Conservation (phyloP, 257 asterid genomes). For the Solanum microdontum region DNA sequence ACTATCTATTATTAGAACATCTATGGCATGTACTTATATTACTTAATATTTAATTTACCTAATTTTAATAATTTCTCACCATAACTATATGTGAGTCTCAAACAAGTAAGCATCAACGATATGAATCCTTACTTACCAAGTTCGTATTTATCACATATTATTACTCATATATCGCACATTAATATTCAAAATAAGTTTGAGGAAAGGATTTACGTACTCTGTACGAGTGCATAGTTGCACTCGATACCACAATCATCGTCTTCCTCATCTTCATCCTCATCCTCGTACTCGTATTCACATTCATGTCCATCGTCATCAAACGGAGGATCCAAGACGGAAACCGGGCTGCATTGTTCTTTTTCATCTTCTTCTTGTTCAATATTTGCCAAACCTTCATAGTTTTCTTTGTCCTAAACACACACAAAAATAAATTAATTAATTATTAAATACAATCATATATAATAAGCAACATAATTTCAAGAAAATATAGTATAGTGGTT, state of each 20-base stretch:
- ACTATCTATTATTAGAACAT: not conserved
- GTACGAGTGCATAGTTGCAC: slow-evolving; percentile 59
- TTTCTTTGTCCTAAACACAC: slow-evolving; percentile 23
- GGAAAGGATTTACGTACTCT: slow-evolving; percentile 39
- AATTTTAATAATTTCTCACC: not conserved
- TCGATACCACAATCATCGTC: slow-evolving; percentile 24
- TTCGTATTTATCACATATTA: not conserved
- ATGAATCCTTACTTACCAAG: not conserved
- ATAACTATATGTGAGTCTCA: not conserved
- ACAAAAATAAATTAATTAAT: not conserved
- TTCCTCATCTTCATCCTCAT: slow-evolving; percentile 11
- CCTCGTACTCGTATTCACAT: slow-evolving; percentile 17
- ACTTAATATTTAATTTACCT: not conserved
- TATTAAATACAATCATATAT: not conserved
- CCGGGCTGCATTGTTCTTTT: slow-evolving; percentile 80
- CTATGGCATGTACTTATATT: not conserved
- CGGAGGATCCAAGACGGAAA: slow-evolving; percentile 58
- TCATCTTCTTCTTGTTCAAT: slow-evolving; percentile 33
- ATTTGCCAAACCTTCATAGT: slow-evolving; percentile 8
- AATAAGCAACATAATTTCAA: not conserved
- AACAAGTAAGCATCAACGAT: not conserved
- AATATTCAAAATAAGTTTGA: not conserved
- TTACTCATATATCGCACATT: not conserved
- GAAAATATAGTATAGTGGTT: not conserved
- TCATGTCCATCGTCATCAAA: slow-evolving; percentile 53